Percentiles rank a stretch among this genome's conserved stretches.
Evolutionary conservation across 176 grass and related monocot species (phyloP).

Genomic region (Oryza longistaminata): DNA sequence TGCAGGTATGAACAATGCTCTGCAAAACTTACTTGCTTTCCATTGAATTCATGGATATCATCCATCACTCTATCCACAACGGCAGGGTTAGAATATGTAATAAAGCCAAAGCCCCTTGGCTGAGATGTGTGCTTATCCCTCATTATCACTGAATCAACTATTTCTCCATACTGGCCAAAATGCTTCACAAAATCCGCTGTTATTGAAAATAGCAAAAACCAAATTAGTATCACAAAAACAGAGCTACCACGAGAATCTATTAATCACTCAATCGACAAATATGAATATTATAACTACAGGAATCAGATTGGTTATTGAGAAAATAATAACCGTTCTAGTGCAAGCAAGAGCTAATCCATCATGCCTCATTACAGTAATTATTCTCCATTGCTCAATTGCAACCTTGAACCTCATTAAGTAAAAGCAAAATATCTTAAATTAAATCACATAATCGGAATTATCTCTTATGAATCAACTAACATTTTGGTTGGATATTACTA

Average conservation of each 20-base stretch:
- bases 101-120: constrained; percentile 93
- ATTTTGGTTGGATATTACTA: background rate
- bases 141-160: constrained; percentile 93
- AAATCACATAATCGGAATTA: background rate
- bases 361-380: background rate
- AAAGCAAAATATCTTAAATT: background rate
- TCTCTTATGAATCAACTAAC: background rate
- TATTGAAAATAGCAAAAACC: constrained; percentile 12
- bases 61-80: constrained; percentile 84
- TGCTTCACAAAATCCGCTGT: constrained; percentile 67
- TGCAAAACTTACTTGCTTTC: constrained; percentile 74
- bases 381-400: background rate
- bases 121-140: constrained; percentile 77
- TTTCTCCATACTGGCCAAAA: constrained; percentile 84
- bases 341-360: background rate
- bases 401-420: background rate
- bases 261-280: background rate
- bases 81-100: constrained; percentile 79
- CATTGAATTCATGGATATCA: constrained; percentile 73
- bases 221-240: constrained; percentile 24
- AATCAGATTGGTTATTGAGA: constrained; percentile 4
- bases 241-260: background rate
- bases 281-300: background rate
- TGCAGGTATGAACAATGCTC: background rate
- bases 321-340: constrained; percentile 3